Percentiles rank a stretch among this genome's conserved stretches.
Evolutionary conservation across 768 basidiomycete species (phyloP).

Genomic region (Hydnomerulius pinastri): DNA sequence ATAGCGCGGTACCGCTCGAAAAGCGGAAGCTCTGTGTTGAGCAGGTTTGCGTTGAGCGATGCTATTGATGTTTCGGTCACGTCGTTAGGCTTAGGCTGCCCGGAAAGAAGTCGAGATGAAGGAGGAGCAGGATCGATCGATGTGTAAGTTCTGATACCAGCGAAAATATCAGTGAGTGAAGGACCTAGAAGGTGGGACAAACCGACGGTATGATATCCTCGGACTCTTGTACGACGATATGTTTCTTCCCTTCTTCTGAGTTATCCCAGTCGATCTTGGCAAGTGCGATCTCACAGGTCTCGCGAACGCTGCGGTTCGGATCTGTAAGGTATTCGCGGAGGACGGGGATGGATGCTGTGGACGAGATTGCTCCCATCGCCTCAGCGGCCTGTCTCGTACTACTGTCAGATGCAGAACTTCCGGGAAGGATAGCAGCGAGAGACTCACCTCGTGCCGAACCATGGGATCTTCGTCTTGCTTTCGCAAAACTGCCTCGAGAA

Average conservation of each 20-base stretch:
- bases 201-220: constrained; percentile 40
- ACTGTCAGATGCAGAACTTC: constrained; percentile 9
- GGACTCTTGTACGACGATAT: constrained; percentile 36
- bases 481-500: constrained; percentile 74
- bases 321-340: constrained; percentile 74
- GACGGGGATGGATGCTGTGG: constrained; percentile 61
- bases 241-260: constrained; percentile 66
- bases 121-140: constrained; percentile 92
- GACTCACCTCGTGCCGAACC: constrained; percentile 92
- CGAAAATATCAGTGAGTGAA: not conserved
- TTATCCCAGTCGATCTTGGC: constrained; percentile 94
- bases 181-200: not conserved
- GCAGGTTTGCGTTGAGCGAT: constrained; percentile 59
- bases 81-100: constrained; percentile 53
- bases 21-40: constrained; percentile 67
- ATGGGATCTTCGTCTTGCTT: constrained; percentile 81
- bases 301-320: constrained; percentile 73
- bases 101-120: constrained; percentile 60
- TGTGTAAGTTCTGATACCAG: constrained; percentile 59
- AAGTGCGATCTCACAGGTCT: constrained; percentile 97
- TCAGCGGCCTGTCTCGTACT: constrained; percentile 79
- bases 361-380: constrained; percentile 93
- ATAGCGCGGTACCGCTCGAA: constrained; percentile 97
- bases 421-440: not conserved
- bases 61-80: constrained; percentile 49